These are phyloP conservation scores for Chamaecrista fasciculata DNA, from an alignment of 306 rosid species.

Conservation along the genomic window DNA sequence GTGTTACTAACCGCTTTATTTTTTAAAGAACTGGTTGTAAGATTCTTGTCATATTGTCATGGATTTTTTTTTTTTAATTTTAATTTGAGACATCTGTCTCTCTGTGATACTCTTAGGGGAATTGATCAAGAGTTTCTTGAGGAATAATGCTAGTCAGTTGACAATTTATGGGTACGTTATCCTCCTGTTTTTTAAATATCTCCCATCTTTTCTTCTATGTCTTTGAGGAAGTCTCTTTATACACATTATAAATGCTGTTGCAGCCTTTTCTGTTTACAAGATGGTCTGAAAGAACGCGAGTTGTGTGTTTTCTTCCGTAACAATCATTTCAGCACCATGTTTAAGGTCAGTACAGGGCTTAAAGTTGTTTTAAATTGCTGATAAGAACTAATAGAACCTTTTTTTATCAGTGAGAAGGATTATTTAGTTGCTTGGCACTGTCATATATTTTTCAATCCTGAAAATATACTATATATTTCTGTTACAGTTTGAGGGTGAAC, in stretches of 20 bases:
- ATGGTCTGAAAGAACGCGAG: conserved; percentile 91
- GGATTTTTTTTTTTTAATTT: conserved; percentile 23
- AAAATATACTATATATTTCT: conserved; percentile 11
- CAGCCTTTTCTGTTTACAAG: conserved; percentile 96
- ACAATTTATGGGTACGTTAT: conserved; percentile 74
- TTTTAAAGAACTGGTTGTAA: conserved; percentile 12
- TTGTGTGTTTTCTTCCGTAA: conserved; percentile 95
- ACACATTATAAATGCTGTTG: conserved; percentile 33
- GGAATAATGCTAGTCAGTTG: conserved; percentile 90
- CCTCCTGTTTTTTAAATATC: conserved; percentile 12
- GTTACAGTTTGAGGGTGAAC: conserved; percentile 71
- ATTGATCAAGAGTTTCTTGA: conserved; percentile 72
- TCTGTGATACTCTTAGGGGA: conserved; percentile 66
- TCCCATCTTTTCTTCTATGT: conserved; percentile 17
- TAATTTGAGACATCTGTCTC: not conserved
- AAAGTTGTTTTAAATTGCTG: conserved; percentile 24
- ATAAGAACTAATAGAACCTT: conserved; percentile 14
- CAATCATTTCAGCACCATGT: conserved; percentile 99
- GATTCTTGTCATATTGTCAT: conserved; percentile 14
- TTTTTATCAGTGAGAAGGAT: not conserved
- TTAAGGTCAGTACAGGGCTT: conserved; percentile 69
- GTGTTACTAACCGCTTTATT: conserved; percentile 27
- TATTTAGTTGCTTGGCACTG: conserved; percentile 16
- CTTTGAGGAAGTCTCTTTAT: not conserved
- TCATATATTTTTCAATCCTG: conserved; percentile 9